Base-by-base conservation (phyloP, 1,284 basidiomycete genomes). In the Afroboletus lepidellus region DNA sequence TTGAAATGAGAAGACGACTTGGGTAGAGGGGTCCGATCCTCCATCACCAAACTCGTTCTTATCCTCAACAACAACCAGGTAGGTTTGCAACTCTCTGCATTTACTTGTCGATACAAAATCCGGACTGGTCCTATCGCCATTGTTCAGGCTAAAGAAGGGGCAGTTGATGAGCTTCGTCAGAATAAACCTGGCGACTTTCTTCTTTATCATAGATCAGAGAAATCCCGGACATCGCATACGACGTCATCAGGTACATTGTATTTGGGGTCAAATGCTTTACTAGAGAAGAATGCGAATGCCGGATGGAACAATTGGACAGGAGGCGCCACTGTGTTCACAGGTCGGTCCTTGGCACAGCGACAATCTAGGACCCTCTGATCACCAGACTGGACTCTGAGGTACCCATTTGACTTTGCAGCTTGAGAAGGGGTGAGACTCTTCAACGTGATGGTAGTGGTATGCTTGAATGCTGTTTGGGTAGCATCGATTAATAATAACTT, bases 201-300 rank as follows among this genome's bases (percentile, higher is more conserved):
- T 61, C 49, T 2, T 6, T 29, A 0, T 11, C 0, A 2, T 61
- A 3, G 25, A 61, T 63, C 6, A 4, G 3, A 21, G 53, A 20
- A 1, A 61, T 61, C 8, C 7, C 3, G 15, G 0, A 23, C 32
- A 52, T 24, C 0, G 2, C 0, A 25, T 0, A 53, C 3, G 6
- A 53, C 3, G 3, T 50, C 37, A 8, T 41, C 3, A 1, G 53
- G 56, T 18, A 61, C 34, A 0, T 5, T 0, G 18, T 59, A 58
- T 1, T 20, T 0, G 0, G 41, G 50, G 1, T 61, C 39, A 32
- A 56, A 59, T 5, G 50, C 56, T 0, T 60, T 63, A 32, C 53
- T 56, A 1, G 50, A 59, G 34, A 61, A 63, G 21, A 36, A 44
- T 9, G 59, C 46, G 6, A 61, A 63, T 15, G 50, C 43, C 2